Base-by-base conservation (phyloP, 1,284 basidiomycete species). In the Pascua guehoae region DNA sequence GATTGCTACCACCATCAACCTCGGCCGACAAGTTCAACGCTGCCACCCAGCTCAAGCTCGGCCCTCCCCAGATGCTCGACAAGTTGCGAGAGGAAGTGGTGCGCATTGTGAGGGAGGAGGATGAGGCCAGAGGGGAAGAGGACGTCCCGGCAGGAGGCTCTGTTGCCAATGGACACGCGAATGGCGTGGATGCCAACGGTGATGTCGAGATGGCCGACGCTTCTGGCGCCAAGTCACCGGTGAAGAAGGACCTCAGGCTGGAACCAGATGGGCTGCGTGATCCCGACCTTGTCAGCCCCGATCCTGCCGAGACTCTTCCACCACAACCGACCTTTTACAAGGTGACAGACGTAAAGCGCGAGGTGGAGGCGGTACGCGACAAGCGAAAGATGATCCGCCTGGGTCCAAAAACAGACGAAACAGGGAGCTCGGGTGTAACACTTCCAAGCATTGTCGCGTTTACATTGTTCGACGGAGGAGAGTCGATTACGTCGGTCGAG, bases 361-460 rank as follows among this genome's bases (percentile, higher is more conserved):
- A 98, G 75, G 91, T 98, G 1, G 89, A 89, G 70, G 85, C 84
- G 57, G 86, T 98, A 17, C 84, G 90, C 46, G 96, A 99, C 77
- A 88, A 88, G 37, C 81, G 91, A 64, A 95, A 92, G 77, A 85
- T 90, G 64, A 94, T 97, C 73, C 83, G 88, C 50, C 79, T 96
- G 14, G 92, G 95, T 8, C 88, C 89, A 1, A 57, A 63, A 36
- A 48, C 56, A 0, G 53, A 61, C 9, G 62, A 59, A 39, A 49
- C 41, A 15, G 63, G 56, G 10, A 61, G 59, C n/a, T 51, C 59
- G 14, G 41, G 59, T 40, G 64, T 65, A 18, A 65, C 51, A 41
- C 75, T 94, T 55, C 93, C 94, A 1, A 95, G 91, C 67, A 86
- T 96, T 49, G 94, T 93, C 64, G 86, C 90, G 4, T 96, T 95